Percentiles rank a stretch among this genome's conserved stretches.
These are phyloP conservation scores for Tylopilus sp. DNA, from an alignment of 768 basidiomycete genomes.

Conservation along the genomic window DNA sequence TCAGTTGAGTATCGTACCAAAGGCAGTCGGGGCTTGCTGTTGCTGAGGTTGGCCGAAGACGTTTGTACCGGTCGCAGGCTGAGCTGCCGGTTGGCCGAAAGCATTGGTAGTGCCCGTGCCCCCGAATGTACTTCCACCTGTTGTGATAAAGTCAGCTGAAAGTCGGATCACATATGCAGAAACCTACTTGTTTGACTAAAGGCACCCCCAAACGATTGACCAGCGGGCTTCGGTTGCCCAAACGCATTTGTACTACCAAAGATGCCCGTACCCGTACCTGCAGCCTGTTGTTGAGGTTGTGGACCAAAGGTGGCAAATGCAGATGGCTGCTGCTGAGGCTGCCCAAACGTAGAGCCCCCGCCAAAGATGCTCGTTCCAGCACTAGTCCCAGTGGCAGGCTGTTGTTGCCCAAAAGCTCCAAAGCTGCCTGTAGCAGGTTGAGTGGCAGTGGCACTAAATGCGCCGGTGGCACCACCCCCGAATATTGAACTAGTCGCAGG, in stretches of 20 bases:
- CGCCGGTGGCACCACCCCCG: conserved; percentile 17
- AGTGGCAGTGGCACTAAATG: conserved; percentile 25
- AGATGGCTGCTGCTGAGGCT: conserved; percentile 31
- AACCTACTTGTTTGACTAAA: conserved; percentile 27
- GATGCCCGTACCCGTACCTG: conserved; percentile 27
- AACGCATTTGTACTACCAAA: conserved; percentile 34
- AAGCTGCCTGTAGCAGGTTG: conserved; percentile 29
- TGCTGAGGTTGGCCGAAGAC: conserved; percentile 39
- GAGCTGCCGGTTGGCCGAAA: conserved; percentile 30
- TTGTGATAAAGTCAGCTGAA: conserved; percentile 5
- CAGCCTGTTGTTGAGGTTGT: conserved; percentile 37
- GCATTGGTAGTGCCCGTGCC: conserved; percentile 16
- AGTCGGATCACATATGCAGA: background rate
- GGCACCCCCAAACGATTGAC: conserved; percentile 24
- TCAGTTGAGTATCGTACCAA: conserved; percentile 38
- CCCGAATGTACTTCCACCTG: conserved; percentile 23
- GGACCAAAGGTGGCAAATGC: conserved; percentile 56
- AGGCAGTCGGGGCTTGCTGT: conserved; percentile 34
- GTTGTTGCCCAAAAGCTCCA: conserved; percentile 33
- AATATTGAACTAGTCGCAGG: conserved; percentile 32
- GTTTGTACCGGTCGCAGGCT: conserved; percentile 19
- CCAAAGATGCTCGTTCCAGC: conserved; percentile 43
- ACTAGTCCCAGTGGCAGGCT: conserved; percentile 33
- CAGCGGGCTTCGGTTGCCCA: conserved; percentile 32
- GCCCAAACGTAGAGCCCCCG: conserved; percentile 39